Percentiles rank a stretch among this genome's conserved stretches.
Evolutionary conservation across 768 basidiomycete species (phyloP).

Genomic region (Arthromyces matolae): DNA sequence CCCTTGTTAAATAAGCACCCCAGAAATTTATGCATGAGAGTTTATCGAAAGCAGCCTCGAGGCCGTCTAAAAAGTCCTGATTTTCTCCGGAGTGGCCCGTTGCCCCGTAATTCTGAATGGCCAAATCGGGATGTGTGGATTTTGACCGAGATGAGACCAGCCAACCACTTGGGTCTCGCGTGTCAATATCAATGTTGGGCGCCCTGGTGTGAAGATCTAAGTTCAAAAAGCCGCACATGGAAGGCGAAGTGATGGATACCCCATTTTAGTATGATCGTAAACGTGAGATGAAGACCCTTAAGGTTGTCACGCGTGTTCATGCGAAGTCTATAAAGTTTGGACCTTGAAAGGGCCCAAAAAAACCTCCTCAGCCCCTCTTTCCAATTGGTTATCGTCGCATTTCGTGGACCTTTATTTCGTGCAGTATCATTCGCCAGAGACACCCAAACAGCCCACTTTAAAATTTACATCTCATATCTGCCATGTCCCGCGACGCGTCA

Average conservation of each 20-base stretch:
- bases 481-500: constrained; percentile 35
- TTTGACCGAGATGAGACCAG: constrained; percentile 12
- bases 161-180: constrained; percentile 6
- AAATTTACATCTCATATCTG: constrained; percentile 15
- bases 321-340: constrained; percentile 32
- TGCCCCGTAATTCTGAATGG: constrained; percentile 22
- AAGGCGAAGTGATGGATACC: constrained; percentile 25
- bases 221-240: constrained; percentile 15
- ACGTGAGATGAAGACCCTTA: constrained; percentile 26
- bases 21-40: constrained; percentile 27
- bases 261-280: constrained; percentile 27
- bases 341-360: constrained; percentile 19
- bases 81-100: constrained; percentile 29
- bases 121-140: constrained; percentile 19
- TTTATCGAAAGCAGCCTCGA: constrained; percentile 28
- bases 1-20: constrained; percentile 27
- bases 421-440: constrained; percentile 8
- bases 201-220: constrained; percentile 15
- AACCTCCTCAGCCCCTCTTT: constrained; percentile 22
- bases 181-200: constrained; percentile 6
- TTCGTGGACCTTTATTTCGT: constrained; percentile 15
- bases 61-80: constrained; percentile 20
- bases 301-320: constrained; percentile 33
- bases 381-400: constrained; percentile 1
- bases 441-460: constrained; percentile 14